Conservation (phyloP, 768 basidiomycete genomes). For the Boletellus emodensis region DNA sequence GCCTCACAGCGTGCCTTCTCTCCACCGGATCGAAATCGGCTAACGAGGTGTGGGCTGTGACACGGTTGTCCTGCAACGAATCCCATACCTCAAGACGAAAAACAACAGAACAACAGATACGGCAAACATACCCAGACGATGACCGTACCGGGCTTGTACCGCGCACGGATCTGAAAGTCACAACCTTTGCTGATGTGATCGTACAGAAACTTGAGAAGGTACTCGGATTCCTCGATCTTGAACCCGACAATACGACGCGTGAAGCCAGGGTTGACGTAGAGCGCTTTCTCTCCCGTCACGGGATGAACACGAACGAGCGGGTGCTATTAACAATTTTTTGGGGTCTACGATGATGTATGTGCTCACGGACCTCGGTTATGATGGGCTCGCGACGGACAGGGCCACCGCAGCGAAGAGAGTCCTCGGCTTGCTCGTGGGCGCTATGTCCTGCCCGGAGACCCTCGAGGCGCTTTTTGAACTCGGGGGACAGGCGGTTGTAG, state of each 20-base stretch:
- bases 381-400: conserved; percentile 50
- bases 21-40: conserved; percentile 37
- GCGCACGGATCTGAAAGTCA: conserved; percentile 48
- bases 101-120: too few relatives aligned
- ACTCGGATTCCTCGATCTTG: conserved; percentile 52
- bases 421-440: conserved; percentile 49
- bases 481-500: conserved; percentile 54
- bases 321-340: conserved; percentile 31
- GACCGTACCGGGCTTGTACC: conserved; percentile 50
- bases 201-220: conserved; percentile 51
- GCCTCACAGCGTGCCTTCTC: conserved; percentile 43
- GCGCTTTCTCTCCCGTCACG: conserved; percentile 56
- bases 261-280: conserved; percentile 57
- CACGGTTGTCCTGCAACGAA: conserved; percentile 38
- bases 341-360: too few relatives aligned
- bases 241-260: conserved; percentile 52
- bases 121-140: conserved; percentile 46
- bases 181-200: conserved; percentile 49
- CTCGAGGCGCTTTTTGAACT: conserved; percentile 54
- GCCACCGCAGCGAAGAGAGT: conserved; percentile 39
- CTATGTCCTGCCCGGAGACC: conserved; percentile 55
- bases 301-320: conserved; percentile 57
- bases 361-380: conserved; percentile 37
- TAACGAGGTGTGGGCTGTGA: conserved; percentile 45
- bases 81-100: not conserved